Percentiles rank a stretch among this genome's conserved stretches.
phyloP scores from a whole-genome alignment of 208 protist species.

The Trypanosoma congolense region DNA sequence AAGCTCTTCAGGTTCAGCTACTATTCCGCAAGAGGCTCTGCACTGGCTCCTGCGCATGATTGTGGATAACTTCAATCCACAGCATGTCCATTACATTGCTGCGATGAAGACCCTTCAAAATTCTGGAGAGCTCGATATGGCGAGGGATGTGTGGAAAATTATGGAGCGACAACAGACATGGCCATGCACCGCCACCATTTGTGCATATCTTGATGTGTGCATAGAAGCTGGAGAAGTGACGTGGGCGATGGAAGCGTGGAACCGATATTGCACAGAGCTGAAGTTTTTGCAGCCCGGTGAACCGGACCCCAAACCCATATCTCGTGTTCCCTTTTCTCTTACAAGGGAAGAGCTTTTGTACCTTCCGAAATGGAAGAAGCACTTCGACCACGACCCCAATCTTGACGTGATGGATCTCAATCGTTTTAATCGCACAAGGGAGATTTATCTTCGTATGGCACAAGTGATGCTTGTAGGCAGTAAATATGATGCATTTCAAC shows the following conservation, averaged over 20 bases:
- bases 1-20: constrained; percentile 18
- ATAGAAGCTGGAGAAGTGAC: constrained; percentile 63
- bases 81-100: constrained; percentile 90
- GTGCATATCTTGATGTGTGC: constrained; percentile 85
- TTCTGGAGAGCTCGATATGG: constrained; percentile 82
- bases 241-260: constrained; percentile 87
- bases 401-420: constrained; percentile 88
- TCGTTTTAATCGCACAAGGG: constrained; percentile 88
- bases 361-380: constrained; percentile 92
- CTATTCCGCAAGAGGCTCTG: constrained; percentile 83
- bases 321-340: constrained; percentile 80
- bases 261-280: constrained; percentile 88
- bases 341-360: constrained; percentile 85
- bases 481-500: constrained; percentile 43
- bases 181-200: constrained; percentile 83
- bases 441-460: constrained; percentile 81
- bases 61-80: constrained; percentile 91
- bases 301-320: constrained; percentile 87
- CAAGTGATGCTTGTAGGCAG: constrained; percentile 65
- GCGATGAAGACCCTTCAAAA: constrained; percentile 78
- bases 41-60: constrained; percentile 92
- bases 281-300: constrained; percentile 72
- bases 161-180: constrained; percentile 91
- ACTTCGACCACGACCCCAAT: constrained; percentile 91
- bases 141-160: constrained; percentile 88